Evolutionary conservation across 1,284 basidiomycete species (phyloP), one percentile per base, ranked within the genome.

Genomic region (Agroathelia rolfsii): DNA sequence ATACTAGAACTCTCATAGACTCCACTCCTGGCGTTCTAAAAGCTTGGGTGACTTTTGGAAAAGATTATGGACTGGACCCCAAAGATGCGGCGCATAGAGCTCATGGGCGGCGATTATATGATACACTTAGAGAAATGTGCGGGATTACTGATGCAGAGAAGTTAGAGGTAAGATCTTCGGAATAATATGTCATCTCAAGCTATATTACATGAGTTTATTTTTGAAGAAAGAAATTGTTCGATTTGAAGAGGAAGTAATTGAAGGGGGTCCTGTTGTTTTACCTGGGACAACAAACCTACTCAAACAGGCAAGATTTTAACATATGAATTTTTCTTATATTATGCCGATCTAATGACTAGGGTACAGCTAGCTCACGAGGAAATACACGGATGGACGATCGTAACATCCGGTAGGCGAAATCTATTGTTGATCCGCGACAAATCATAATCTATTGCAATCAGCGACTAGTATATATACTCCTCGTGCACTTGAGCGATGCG

Each of bases 371-470:
- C n/a, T n/a, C n/a, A n/a, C n/a, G n/a, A n/a, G 37, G 40, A 56
- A 30, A 35, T 51, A 6, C 55, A 59, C 9, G 53, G 61, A 19
- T 83, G 83, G 81, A 81, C 78, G 4, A 82, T 87, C 43, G 81
- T 84, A 19, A 87, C 84, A 5, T 86, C 83, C 24, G 72, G 80
- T 78, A 46, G 31, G 54, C 45, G n/a, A n/a, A n/a, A n/a, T n/a
- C n/a, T n/a, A n/a, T 28, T 24, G 24, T 33, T 17, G 27, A 37
- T 30, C 36, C 40, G 18, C 16, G 33, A 10, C n/a, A n/a, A n/a
- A n/a, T n/a, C n/a, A n/a, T n/a, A n/a, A n/a, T 32, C 13, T 17
- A 33, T 29, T 9, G 23, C 17, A 34, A 29, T 15, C 43, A 78
- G 84, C 83, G 1, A 82, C 82, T 10, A 70, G 60, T 41, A 66